Evolutionary conservation across 805 yeast genomes (phyloP).

Genomic region (Yarrowia sp.): DNA sequence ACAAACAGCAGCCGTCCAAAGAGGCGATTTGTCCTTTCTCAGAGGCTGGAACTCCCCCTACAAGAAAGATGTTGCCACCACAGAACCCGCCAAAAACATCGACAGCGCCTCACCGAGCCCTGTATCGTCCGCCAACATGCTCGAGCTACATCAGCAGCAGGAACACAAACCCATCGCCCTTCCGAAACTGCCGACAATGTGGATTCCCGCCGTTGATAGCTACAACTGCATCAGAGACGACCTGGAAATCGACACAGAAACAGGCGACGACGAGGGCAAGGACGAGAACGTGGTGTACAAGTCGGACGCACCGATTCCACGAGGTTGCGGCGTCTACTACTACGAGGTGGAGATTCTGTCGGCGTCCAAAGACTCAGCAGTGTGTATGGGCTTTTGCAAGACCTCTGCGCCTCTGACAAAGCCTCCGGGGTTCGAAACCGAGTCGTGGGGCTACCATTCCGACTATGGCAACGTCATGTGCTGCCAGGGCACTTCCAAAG

Average conservation of each 20-base stretch:
- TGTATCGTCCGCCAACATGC: conserved; percentile 20
- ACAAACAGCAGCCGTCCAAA: neutral
- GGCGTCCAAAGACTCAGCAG: conserved; percentile 42
- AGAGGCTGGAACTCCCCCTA: neutral
- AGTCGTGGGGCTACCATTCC: conserved; percentile 55
- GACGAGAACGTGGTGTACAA: conserved; percentile 35
- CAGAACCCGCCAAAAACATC: neutral
- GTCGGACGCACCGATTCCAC: conserved; percentile 42
- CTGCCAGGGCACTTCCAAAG: conserved; percentile 43
- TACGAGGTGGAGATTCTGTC: conserved; percentile 47
- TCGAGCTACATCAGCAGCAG: conserved; percentile 12
- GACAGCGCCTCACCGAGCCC: neutral
- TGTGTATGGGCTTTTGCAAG: conserved; percentile 49
- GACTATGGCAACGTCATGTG: conserved; percentile 48
- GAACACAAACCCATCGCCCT: conserved; percentile 25
- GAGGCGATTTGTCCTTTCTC: neutral
- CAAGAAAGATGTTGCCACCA: neutral
- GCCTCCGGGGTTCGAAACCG: conserved; percentile 49
- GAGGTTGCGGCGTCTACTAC: conserved; percentile 49
- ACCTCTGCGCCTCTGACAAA: conserved; percentile 38
- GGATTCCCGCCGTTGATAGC: conserved; percentile 13
- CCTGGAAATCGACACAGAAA: conserved; percentile 24
- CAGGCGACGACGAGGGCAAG: conserved; percentile 24
- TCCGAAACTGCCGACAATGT: conserved; percentile 32
- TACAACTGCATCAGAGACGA: conserved; percentile 11